Evolutionary conservation across 176 grass and related monocot species (phyloP), one percentile per base, ranked within the genome.

Genomic region (Cymbopogon citratus): DNA sequence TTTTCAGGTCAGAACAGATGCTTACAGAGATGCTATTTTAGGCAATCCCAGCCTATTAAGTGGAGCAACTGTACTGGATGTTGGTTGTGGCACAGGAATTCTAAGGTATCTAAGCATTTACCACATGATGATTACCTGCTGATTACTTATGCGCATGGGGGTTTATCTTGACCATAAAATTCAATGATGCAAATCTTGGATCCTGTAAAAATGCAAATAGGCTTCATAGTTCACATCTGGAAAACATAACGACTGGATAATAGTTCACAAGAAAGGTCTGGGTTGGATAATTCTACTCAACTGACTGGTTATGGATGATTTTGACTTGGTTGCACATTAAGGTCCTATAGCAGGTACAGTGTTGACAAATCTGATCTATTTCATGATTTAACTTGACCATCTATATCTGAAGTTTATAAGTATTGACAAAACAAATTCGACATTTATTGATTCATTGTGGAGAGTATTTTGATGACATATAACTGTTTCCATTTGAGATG

Each of bases 41-140:
- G 85, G 71, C 23, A 95, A 99, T 77, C 92, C 87, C 73, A 90
- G 75, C 83, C 92, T 99, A 25, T 76, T 95, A 67, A 91, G 72
- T 75, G 77, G 85, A 74, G 87, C 92, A 66, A 70, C 73, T 73
- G 89, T 99, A 76, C 77, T 99, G 74, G 96, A 99, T 91, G 96
- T 99, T 89, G 96, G 96, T 86, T 99, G 96, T 69, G 96, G 96
- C 67, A 95, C 92, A 26, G 92, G 96, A 77, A 99, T 99, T 80
- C 59, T 99, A 87, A 95, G 96, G 96, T 99, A 80, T 54, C 34
- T 36, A 63, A 24, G 25, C 8, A 73, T 49, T 49, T 28, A 29
- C 25, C 10, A 13, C 59, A 76, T 13, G 27, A 35, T 78, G 62
- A 18, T 39, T 26, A 12, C 63, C 23, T 49, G 11, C 13, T 3